Percentiles rank a stretch among this genome's conserved stretches.
Evolutionary conservation across 2,329 filamentous ascomycete species (phyloP).

Genomic region (Sporothrix protearum): DNA sequence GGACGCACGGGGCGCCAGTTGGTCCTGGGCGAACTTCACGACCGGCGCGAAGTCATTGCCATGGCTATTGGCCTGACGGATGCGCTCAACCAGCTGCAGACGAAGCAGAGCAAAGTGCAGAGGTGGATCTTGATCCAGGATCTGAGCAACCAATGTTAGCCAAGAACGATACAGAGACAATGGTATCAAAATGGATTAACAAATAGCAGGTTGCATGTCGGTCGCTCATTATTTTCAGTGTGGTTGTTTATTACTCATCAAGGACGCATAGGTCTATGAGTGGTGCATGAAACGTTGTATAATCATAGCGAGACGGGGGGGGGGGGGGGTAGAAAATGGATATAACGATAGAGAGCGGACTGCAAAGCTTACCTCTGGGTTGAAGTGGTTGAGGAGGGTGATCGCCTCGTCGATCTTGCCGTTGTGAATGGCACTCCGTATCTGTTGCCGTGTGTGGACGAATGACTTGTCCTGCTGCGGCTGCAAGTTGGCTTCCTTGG

Average conservation of each 20-base stretch:
- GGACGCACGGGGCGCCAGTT: slow-evolving; percentile 82
- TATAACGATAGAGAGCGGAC: neutral
- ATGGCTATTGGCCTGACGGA: slow-evolving; percentile 68
- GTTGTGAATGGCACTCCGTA: slow-evolving; percentile 77
- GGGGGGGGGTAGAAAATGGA: slow-evolving; percentile 19
- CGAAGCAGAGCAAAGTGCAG: slow-evolving; percentile 88
- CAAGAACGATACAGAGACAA: slow-evolving; percentile 22
- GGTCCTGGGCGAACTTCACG: slow-evolving; percentile 79
- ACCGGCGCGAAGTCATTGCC: slow-evolving; percentile 73
- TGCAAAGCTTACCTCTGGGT: slow-evolving; percentile 73
- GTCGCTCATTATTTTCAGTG: slow-evolving; percentile 63
- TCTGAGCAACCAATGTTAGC: slow-evolving; percentile 53
- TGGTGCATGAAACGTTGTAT: slow-evolving; percentile 99
- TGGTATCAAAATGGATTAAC: neutral
- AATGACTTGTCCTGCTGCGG: slow-evolving; percentile 67
- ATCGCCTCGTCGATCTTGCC: slow-evolving; percentile 86
- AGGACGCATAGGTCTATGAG: slow-evolving; percentile 84
- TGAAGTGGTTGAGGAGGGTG: slow-evolving; percentile 80
- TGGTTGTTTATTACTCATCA: slow-evolving; percentile 78
- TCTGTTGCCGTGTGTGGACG: slow-evolving; percentile 75
- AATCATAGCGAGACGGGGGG: slow-evolving; percentile 69
- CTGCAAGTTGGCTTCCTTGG: slow-evolving; percentile 83
- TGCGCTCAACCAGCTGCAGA: slow-evolving; percentile 90
- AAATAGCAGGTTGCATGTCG: slow-evolving; percentile 11
- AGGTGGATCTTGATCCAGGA: slow-evolving; percentile 76